phyloP scores from a whole-genome alignment of 1,284 basidiomycete genomes.

The Sparassis latifolia region DNA sequence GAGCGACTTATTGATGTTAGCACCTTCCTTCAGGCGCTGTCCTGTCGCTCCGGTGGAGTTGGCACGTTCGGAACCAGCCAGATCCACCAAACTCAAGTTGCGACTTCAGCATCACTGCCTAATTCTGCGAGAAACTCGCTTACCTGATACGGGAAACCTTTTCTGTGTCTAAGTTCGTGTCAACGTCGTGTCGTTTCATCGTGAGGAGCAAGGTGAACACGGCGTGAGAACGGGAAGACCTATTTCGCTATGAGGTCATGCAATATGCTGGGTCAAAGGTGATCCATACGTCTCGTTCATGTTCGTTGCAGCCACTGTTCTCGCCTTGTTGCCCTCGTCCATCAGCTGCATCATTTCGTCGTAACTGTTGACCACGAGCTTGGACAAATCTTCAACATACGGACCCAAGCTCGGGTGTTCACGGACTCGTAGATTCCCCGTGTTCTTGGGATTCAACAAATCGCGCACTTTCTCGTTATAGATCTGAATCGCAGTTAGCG shows the following conservation, averaged over 20 bases:
- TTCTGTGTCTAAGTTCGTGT: conserved; percentile 86
- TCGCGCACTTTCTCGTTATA: conserved; percentile 99
- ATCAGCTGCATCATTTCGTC: conserved; percentile 97
- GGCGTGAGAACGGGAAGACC: conserved; percentile 94
- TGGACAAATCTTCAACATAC: conserved; percentile 96
- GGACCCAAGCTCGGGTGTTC: conserved; percentile 94
- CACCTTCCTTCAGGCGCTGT: conserved; percentile 90
- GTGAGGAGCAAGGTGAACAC: conserved; percentile 94
- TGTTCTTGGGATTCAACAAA: conserved; percentile 95
- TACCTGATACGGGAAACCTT: conserved; percentile 94
- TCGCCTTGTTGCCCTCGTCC: conserved; percentile 98
- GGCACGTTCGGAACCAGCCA: conserved; percentile 96
- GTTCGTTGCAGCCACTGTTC: conserved; percentile 97
- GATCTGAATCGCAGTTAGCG: conserved; percentile 46
- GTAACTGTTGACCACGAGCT: conserved; percentile 87
- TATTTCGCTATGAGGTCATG: conserved; percentile 18
- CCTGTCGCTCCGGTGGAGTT: conserved; percentile 97
- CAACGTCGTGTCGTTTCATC: conserved; percentile 81
- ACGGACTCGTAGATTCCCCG: conserved; percentile 91
- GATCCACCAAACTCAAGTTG: conserved; percentile 70
- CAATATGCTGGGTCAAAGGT: background rate
- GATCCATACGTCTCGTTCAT: conserved; percentile 93
- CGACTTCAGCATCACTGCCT: conserved; percentile 12
- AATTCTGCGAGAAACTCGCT: conserved; percentile 14
- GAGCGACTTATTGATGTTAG: conserved; percentile 97